phyloP scores from a whole-genome alignment of 2,329 filamentous ascomycete species.

The Pseudogymnoascus sp. region DNA sequence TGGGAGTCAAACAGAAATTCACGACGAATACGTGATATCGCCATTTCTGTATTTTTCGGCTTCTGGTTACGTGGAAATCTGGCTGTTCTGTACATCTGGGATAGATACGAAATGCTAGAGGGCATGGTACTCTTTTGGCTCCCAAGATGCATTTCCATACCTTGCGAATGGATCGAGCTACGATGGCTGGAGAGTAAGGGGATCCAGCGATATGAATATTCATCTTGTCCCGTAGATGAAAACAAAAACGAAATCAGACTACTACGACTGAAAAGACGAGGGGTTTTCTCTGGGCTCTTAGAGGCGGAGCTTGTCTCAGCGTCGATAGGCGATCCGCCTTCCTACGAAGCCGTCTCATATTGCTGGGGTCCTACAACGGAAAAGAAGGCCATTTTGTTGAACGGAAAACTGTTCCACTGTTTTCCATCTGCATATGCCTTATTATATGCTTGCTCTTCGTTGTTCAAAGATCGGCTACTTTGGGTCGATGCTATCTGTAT shows the following conservation, averaged over 20 bases:
- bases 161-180: neutral
- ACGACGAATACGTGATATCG: neutral
- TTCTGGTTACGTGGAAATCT: neutral
- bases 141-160: neutral
- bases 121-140: neutral
- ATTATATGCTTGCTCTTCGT: neutral
- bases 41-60: neutral
- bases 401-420: neutral
- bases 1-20: neutral
- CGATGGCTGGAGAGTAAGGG: neutral
- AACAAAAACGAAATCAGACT: neutral
- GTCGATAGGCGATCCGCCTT: neutral
- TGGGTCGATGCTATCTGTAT: neutral
- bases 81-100: neutral
- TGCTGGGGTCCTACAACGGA: neutral
- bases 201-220: neutral
- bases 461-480: neutral
- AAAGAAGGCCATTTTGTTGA: neutral
- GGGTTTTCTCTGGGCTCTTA: neutral
- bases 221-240: neutral
- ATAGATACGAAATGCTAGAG: neutral
- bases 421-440: neutral
- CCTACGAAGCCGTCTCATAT: conserved; percentile 2
- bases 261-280: neutral
- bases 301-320: neutral